Evolutionary conservation across 257 asterid genomes (phyloP), one percentile per base, ranked within the genome.

Genomic region (Nicotiana otophora): DNA sequence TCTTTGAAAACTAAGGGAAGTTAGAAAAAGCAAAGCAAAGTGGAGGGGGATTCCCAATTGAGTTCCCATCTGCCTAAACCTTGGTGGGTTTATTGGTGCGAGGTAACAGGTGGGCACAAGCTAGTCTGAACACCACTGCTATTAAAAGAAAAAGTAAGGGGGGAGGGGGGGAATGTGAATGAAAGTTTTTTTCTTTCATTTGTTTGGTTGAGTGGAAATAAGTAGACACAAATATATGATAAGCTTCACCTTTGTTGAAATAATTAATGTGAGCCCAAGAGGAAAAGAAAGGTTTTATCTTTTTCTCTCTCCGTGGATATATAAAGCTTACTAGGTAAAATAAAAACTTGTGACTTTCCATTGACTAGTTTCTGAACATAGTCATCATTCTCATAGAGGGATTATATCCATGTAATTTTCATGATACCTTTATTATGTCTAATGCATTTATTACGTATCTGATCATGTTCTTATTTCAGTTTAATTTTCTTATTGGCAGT

Each of bases 401-500:
- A 48, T 74, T 74, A 48, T 48, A 14, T 26, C 42, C 23, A 15
- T 74, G 80, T 48, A 74, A 10, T 48, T 74, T 46, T 74, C 61
- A 26, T 74, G 62, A 12, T 74, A 26, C 62, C 62, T 26, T 48
- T 48, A 46, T 31, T 72, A 7, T 48, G 11, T 74, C 36, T 74
- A 48, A 12, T 74, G 61, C 51, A 74, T 74, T 48, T 74, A 15
- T 74, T 72, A 5, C 11, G n/a, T 20, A 57, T 51, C 78, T 26
- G 67, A 10, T 81, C 17, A 11, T 81, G 54, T 81, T 81, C 83
- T 80, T 16, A 80, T 80, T 86, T 78, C 33, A 53, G n/a, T 81
- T 83, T 82, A 65, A 26, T 54, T 60, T 70, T 84, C 77, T 83
- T 83, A n/a, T 86, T 90, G 86, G 83, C 96, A 94, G 97, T 94